Percentiles rank a stretch among this genome's conserved stretches.
Conservation (phyloP, 2,329 filamentous ascomycete genomes). For the Cladophialophora chaetospira region DNA sequence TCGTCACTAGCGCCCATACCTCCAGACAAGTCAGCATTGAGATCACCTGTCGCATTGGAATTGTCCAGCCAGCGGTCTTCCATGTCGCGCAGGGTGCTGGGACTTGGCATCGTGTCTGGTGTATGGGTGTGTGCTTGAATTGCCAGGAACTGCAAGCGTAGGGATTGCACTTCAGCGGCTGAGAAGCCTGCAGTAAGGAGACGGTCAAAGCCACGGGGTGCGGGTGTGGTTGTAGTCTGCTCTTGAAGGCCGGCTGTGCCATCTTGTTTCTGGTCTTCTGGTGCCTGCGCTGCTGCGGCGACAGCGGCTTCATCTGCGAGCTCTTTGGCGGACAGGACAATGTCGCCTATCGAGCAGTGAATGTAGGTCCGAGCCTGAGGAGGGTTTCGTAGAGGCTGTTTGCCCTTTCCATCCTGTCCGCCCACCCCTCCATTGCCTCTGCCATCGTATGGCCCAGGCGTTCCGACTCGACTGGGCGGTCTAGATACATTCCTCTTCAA, state of each 20-base stretch:
- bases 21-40: conserved; percentile 38
- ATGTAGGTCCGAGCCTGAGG: conserved; percentile 70
- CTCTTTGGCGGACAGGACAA: conserved; percentile 68
- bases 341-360: conserved; percentile 86
- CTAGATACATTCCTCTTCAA: conserved; percentile 63
- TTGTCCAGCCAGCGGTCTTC: conserved; percentile 92
- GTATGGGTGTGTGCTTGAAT: conserved; percentile 81
- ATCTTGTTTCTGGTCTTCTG: not conserved
- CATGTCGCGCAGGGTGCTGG: conserved; percentile 71
- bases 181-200: conserved; percentile 81
- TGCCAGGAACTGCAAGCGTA: conserved; percentile 85
- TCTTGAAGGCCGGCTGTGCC: conserved; percentile 1
- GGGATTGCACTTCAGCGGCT: conserved; percentile 74
- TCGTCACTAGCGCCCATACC: conserved; percentile 39
- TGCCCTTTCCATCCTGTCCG: conserved; percentile 62
- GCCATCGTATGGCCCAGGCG: conserved; percentile 26
- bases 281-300: conserved; percentile 8
- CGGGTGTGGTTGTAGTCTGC: conserved; percentile 53
- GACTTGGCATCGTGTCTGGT: conserved; percentile 83
- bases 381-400: conserved; percentile 58
- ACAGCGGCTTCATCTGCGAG: conserved; percentile 64
- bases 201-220: conserved; percentile 83
- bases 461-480: conserved; percentile 48
- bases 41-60: conserved; percentile 42
- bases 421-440: conserved; percentile 30